phyloP scores from a whole-genome alignment of 257 asterid species.

The Solanum piurae region DNA sequence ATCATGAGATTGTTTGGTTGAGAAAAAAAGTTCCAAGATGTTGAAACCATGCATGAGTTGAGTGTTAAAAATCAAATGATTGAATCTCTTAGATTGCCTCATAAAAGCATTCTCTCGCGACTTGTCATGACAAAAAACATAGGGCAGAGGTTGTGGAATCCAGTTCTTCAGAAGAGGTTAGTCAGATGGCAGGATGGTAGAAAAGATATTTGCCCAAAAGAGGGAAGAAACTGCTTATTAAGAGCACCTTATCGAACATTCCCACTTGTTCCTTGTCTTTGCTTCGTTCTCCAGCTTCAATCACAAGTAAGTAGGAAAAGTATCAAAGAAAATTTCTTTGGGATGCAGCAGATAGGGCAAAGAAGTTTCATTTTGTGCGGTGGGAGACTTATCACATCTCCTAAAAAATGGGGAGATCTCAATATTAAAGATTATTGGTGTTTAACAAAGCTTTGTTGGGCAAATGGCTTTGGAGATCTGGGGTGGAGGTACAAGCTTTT shows the following conservation, averaged over 20 bases:
- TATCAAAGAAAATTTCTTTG: background rate
- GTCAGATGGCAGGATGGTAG: background rate
- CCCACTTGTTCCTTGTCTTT: background rate
- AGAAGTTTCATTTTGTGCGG: background rate
- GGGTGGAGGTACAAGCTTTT: background rate
- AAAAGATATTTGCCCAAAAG: background rate
- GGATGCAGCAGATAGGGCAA: background rate
- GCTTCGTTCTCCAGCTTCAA: background rate
- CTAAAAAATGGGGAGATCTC: background rate
- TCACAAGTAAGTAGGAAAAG: background rate
- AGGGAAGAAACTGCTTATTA: background rate
- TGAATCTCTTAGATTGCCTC: background rate
- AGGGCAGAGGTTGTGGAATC: background rate
- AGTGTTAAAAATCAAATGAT: background rate
- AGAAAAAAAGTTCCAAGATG: background rate
- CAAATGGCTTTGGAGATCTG: background rate
- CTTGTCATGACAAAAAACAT: background rate
- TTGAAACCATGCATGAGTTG: background rate
- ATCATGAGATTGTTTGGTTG: background rate
- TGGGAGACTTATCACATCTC: background rate
- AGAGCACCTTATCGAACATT: background rate
- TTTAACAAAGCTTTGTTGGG: background rate
- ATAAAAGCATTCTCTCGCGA: background rate
- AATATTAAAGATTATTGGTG: background rate
- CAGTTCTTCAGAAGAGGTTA: background rate